These are phyloP conservation scores for Fusarium euwallaceae DNA, from an alignment of 2,329 filamentous ascomycete genomes.

Conservation along the genomic window DNA sequence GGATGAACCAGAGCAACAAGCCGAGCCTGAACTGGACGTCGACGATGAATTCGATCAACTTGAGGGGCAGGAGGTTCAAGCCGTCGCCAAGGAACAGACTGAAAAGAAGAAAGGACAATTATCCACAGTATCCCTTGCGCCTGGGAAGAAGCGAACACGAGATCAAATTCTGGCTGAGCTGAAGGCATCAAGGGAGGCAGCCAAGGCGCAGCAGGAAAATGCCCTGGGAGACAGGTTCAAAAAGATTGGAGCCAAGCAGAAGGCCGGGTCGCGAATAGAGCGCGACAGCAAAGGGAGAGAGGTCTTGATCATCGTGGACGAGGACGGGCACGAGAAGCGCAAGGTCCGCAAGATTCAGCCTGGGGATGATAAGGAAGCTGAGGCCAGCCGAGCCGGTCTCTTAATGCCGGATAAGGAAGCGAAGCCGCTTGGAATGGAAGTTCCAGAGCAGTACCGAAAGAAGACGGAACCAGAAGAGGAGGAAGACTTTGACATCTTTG, in stretches of 20 bases:
- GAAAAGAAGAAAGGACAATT: constrained; percentile 73
- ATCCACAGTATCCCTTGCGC: constrained; percentile 63
- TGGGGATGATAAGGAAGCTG: constrained; percentile 53
- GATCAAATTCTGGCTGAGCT: constrained; percentile 77
- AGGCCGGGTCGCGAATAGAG: constrained; percentile 70
- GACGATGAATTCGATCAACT: constrained; percentile 77
- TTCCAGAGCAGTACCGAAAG: constrained; percentile 69
- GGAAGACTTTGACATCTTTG: constrained; percentile 74
- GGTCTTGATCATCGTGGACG: constrained; percentile 74
- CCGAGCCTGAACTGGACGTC: constrained; percentile 56
- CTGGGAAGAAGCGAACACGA: constrained; percentile 72
- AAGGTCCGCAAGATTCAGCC: constrained; percentile 70
- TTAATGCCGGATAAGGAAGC: constrained; percentile 68
- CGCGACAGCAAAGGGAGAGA: constrained; percentile 72
- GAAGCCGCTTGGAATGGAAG: constrained; percentile 74
- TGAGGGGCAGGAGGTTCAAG: constrained; percentile 66
- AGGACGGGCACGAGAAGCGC: constrained; percentile 75
- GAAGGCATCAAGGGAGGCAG: constrained; percentile 72
- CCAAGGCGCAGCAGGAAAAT: constrained; percentile 66
- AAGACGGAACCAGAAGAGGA: constrained; percentile 63
- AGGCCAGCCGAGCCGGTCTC: constrained; percentile 56
- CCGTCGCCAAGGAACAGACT: constrained; percentile 63
- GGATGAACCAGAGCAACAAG: constrained; percentile 46
- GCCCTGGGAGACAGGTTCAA: constrained; percentile 72
- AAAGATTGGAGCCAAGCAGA: constrained; percentile 71